Percentiles rank a stretch among this genome's conserved stretches.
Evolutionary conservation across 371 early-diverging fungal species (phyloP).

Genomic region (Lichtheimia corymbifera): DNA sequence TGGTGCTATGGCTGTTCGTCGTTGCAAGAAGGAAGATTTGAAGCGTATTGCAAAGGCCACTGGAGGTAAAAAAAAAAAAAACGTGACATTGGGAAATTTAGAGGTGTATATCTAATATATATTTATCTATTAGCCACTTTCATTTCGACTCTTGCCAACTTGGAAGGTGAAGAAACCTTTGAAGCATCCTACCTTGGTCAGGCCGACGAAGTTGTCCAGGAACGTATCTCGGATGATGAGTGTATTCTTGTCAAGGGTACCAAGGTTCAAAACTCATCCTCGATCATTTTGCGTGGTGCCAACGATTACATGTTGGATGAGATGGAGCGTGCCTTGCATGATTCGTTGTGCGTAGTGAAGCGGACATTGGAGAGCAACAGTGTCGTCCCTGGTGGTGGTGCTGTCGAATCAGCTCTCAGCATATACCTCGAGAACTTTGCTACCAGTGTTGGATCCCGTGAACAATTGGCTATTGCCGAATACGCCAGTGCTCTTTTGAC

Average conservation of each 20-base stretch:
- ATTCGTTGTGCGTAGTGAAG: slow-evolving; percentile 97
- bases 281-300: slow-evolving; percentile 98
- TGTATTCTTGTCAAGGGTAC: slow-evolving; percentile 97
- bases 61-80: slow-evolving; percentile 52
- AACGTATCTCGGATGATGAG: slow-evolving; percentile 97
- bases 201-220: slow-evolving; percentile 96
- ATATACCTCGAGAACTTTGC: slow-evolving; percentile 99
- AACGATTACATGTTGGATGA: slow-evolving; percentile 99
- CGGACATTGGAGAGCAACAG: slow-evolving; percentile 96
- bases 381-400: slow-evolving; percentile 99
- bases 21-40: slow-evolving; percentile 98
- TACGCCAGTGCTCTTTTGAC: slow-evolving; percentile 96
- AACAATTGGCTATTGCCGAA: slow-evolving; percentile 98
- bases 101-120: not conserved
- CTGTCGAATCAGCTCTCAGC: slow-evolving; percentile 97
- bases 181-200: slow-evolving; percentile 90
- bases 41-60: slow-evolving; percentile 97
- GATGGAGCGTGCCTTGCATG: slow-evolving; percentile 99
- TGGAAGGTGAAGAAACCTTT: slow-evolving; percentile 97
- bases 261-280: slow-evolving; percentile 86
- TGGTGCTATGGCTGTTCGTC: slow-evolving; percentile 90
- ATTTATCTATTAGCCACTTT: slow-evolving; percentile 72
- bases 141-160: slow-evolving; percentile 95
- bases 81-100: not conserved
- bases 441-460: slow-evolving; percentile 79